phyloP scores from a whole-genome alignment of 2,329 filamentous ascomycete species.

The Colletotrichum brevisporum region DNA sequence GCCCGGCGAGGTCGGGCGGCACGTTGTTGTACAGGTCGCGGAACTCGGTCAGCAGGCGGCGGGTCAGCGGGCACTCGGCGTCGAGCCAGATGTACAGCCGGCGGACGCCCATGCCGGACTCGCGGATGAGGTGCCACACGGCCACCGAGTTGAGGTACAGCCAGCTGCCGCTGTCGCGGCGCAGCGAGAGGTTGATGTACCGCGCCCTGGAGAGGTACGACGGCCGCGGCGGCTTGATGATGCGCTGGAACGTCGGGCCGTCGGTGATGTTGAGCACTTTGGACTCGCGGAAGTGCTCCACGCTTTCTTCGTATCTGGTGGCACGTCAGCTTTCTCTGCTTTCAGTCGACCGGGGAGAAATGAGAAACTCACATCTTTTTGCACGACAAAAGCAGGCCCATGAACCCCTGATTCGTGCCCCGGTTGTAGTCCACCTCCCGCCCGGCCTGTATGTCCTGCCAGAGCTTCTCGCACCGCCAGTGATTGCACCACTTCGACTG shows the following conservation, averaged over 20 bases:
- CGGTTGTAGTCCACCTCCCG: neutral
- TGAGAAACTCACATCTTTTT: conserved; percentile 30
- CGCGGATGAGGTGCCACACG: conserved; percentile 32
- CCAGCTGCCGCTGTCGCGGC: conserved; percentile 38
- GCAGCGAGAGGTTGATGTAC: conserved; percentile 39
- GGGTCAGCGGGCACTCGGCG: conserved; percentile 38
- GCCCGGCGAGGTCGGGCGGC: conserved; percentile 7
- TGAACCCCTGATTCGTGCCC: conserved; percentile 11
- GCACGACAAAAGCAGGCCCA: conserved; percentile 38
- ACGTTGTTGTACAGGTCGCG: conserved; percentile 28
- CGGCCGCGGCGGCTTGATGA: conserved; percentile 16
- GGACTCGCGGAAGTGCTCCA: conserved; percentile 24
- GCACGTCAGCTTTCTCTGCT: neutral
- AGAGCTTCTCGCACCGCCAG: conserved; percentile 39
- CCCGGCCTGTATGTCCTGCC: conserved; percentile 30
- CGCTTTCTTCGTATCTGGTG: conserved; percentile 33
- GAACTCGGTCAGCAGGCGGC: conserved; percentile 40
- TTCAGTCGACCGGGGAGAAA: too few relatives aligned
- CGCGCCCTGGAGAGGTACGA: neutral
- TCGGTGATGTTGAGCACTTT: conserved; percentile 37
- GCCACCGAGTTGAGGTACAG: conserved; percentile 34
- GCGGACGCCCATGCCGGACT: neutral
- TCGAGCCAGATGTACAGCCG: conserved; percentile 40
- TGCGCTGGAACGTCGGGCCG: conserved; percentile 27
- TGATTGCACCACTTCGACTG: conserved; percentile 42